Evolutionary conservation across 108 stramenopile species (phyloP), one percentile per base, ranked within the genome.

Genomic region (Fragilariopsis cylindrus): DNA sequence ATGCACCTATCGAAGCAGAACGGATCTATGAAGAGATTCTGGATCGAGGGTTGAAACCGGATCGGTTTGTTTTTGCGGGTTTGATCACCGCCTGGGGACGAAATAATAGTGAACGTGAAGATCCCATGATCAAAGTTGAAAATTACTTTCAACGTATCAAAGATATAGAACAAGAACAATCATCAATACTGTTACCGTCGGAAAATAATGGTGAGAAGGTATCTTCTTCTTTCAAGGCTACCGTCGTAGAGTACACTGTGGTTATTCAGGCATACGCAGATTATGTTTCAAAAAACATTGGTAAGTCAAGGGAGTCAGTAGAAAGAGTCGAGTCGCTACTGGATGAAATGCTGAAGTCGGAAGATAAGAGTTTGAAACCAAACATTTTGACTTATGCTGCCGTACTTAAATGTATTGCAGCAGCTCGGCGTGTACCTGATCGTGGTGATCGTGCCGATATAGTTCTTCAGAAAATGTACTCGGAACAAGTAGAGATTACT

Each of bases 1-100:
- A 78, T 19, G 77, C 77, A 49, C 50, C 71, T 5, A 12, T 11
- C 52, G 42, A 72, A 4, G 77, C 71, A 7, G 77, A 78, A 68
- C 65, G 56, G 4, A 57, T 78, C 5, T 62, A 72, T 57, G 48
- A 72, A 11, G 77, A 78, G 44, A 72, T 78, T 8, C 39, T 55
- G 18, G 56, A 66, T 15, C 66, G 73, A 48, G 84, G 84, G n/a
- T 68, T 87, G 18, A 69, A 76, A 57, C 79, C 84, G n/a, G 90
- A 91, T 77, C 74, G 81, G 11, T 78, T 88, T 49, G 79, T 88
- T 8, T 91, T 84, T 73, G 86, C 87, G 55, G 87, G 86, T 45
- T 56, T 91, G 57, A 74, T 91, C 48, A 78, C 84, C 19, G 88
- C 87, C 19, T 78, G 77, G 77, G 77, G 77, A 13, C 64, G 77